phyloP scores from a whole-genome alignment of 495 filamentous ascomycete genomes.

The Hypoxylon cercidicola region DNA sequence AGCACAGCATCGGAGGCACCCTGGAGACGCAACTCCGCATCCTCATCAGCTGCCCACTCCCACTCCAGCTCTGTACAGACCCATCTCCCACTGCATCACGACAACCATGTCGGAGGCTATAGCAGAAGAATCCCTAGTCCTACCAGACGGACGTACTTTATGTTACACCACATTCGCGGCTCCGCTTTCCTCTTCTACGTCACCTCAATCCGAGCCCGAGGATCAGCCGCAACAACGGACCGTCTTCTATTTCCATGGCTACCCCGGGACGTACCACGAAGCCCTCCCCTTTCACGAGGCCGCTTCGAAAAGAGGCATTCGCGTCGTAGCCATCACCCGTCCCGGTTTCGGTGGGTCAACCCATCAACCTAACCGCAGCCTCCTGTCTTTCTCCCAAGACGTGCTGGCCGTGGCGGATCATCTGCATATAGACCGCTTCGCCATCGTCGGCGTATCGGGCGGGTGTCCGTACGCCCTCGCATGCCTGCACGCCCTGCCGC shows the following conservation, averaged over 20 bases:
- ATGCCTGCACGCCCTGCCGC: conserved; percentile 47
- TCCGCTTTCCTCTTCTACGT: neutral
- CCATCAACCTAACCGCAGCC: conserved; percentile 47
- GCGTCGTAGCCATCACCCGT: conserved; percentile 54
- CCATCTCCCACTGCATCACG: too few relatives aligned
- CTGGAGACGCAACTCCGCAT: too few relatives aligned
- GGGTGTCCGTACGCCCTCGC: conserved; percentile 61
- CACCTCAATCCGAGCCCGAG: neutral
- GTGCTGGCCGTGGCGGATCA: conserved; percentile 50
- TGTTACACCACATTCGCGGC: neutral
- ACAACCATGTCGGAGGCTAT: neutral
- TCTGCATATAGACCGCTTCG: conserved; percentile 50
- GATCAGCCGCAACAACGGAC: conserved; percentile 3
- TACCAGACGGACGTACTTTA: neutral
- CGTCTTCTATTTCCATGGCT: conserved; percentile 60
- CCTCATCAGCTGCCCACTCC: too few relatives aligned
- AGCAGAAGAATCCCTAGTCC: neutral
- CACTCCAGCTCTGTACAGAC: too few relatives aligned
- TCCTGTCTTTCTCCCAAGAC: conserved; percentile 56
- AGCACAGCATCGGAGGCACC: too few relatives aligned
- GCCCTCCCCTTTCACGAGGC: conserved; percentile 41
- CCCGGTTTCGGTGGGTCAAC: conserved; percentile 59
- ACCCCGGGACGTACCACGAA: conserved; percentile 56
- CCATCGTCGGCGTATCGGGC: conserved; percentile 57
- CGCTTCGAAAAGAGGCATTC: conserved; percentile 44